Base-by-base conservation (phyloP, 1,284 basidiomycete species). In the Hemileia vastatrix region DNA sequence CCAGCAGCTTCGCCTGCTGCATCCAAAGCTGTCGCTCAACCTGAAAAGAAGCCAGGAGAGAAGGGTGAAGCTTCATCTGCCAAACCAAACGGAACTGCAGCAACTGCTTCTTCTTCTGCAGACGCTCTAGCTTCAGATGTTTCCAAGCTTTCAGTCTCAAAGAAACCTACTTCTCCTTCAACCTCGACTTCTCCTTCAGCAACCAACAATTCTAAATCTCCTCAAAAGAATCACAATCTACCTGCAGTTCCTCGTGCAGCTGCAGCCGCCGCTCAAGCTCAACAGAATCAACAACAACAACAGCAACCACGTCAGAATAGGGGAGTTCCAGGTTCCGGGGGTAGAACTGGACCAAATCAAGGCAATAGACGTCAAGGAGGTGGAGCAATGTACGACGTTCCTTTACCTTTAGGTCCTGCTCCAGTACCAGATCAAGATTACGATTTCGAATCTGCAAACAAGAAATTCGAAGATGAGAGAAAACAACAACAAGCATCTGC, bases 361-460 rank as follows among this genome's bases (percentile, higher is more conserved):
- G 27, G 27, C 27, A 27, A 27, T 27, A 44, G 23, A 45, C 48
- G 63, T 61, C 47, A 23, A 27, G 47, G 9, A n/a, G 49, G 27
- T 19, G 36, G 57, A 60, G 50, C 43, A 53, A 6, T 61, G 67
- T 31, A 13, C 31, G 11, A 13, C 13, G 33, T 23, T 36, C 18
- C 32, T 48, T 1, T 36, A 11, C 32, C 23, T 43, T 23, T 55
- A 65, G 19, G 19, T 11, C 64, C 57, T 5, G 53, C 65, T 19
- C 48, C 62, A 24, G 67, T 72, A 48, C 71, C 71, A 2, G 63
- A 66, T 52, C 56, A 59, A 13, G 73, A 75, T 40, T 75, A 70
- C 43, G 73, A 75, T 53, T 75, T 75, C 54, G 73, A 71, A 59
- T 67, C 60, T 4, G 72, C 72, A 19, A 75, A 75, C 62, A 72